Evolutionary conservation across 2,329 filamentous ascomycete genomes (phyloP).

Genomic region (Gliomastix tumulicola): DNA sequence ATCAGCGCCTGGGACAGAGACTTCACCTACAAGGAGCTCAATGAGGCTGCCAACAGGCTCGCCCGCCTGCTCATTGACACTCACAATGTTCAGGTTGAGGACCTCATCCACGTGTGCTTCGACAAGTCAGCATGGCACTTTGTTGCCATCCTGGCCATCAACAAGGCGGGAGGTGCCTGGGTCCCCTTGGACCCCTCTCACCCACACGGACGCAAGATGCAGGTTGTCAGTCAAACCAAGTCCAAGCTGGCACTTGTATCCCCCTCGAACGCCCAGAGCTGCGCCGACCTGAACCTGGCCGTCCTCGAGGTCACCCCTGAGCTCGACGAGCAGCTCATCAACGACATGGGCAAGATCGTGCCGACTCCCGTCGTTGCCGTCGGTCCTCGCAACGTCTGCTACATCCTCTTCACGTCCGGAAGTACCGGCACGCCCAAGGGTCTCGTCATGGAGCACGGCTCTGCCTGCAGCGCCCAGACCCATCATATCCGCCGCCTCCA

Average conservation of each 20-base stretch:
- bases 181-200: conserved; percentile 3
- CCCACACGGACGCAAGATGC: not conserved
- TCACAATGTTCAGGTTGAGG: not conserved
- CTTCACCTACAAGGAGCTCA: conserved; percentile 3
- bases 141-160: conserved; percentile 3
- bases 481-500: conserved; percentile 10
- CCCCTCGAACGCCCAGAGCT: too few species aligned
- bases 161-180: conserved; percentile 4
- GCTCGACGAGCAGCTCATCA: not conserved
- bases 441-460: conserved; percentile 9
- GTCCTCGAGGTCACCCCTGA: conserved; percentile 14
- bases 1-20: conserved; percentile 3
- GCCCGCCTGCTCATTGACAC: not conserved
- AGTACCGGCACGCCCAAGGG: conserved; percentile 14
- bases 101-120: conserved; percentile 3
- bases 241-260: not conserved
- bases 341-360: too few species aligned
- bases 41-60: conserved; percentile 1
- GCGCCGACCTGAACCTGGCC: not conserved
- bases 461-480: conserved; percentile 6
- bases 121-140: conserved; percentile 3
- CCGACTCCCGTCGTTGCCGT: too few species aligned
- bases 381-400: conserved; percentile 7
- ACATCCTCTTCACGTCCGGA: conserved; percentile 13
- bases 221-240: not conserved